Conservation (phyloP, 1,139 yeast species). For the Tardiomyces digboiensis region DNA sequence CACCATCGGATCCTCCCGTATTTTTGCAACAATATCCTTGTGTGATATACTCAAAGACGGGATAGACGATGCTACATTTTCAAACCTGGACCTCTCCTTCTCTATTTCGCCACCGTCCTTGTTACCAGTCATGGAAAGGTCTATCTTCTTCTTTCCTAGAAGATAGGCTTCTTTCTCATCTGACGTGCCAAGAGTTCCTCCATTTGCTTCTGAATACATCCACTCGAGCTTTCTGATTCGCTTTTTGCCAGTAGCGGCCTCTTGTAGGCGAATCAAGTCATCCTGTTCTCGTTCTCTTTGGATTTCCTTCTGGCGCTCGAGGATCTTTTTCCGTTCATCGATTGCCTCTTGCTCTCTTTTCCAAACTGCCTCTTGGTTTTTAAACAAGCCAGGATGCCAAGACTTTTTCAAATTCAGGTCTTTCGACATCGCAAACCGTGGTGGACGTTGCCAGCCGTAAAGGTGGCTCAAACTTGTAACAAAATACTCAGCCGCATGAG, state of each 20-base stretch:
- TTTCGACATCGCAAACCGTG: constrained; percentile 38
- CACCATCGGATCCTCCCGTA: constrained; percentile 47
- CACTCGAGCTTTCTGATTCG: constrained; percentile 54
- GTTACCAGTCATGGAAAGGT: constrained; percentile 4
- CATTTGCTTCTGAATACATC: constrained; percentile 63
- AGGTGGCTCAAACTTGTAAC: too few relatives aligned
- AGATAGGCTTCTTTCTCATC: constrained; percentile 35
- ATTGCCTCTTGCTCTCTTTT: constrained; percentile 70
- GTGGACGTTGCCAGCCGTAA: too few relatives aligned
- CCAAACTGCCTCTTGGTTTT: constrained; percentile 86
- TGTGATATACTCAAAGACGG: constrained; percentile 5
- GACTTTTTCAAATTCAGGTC: constrained; percentile 87
- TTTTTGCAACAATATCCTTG: constrained; percentile 17
- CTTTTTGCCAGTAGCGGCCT: constrained; percentile 35
- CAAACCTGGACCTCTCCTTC: constrained; percentile 5
- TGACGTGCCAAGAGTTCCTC: constrained; percentile 14
- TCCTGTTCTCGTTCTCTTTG: constrained; percentile 53
- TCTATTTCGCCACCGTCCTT: constrained; percentile 11
- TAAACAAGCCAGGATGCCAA: constrained; percentile 87
- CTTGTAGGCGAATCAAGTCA: constrained; percentile 47
- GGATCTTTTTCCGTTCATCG: constrained; percentile 56
- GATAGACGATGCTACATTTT: constrained; percentile 8
- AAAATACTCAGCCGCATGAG: too few relatives aligned
- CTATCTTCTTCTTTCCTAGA: constrained; percentile 36
- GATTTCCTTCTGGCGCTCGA: constrained; percentile 57